Percentiles rank a stretch among this genome's conserved stretches.
These are phyloP conservation scores for Candolleomyces eurysporus DNA, from an alignment of 768 basidiomycete species.

Conservation along the genomic window DNA sequence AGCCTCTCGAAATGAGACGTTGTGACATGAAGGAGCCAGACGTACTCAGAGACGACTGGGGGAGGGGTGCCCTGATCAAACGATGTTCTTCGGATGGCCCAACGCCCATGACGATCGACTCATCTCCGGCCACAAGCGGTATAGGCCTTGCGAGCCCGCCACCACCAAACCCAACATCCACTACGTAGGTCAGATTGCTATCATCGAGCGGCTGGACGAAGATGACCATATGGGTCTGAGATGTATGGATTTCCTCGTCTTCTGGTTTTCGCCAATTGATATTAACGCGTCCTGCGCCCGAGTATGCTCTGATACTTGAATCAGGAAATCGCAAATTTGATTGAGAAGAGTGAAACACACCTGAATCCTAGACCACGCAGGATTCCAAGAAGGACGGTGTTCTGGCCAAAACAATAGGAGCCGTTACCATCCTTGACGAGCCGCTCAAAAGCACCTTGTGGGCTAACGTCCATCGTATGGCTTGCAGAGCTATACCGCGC, in stretches of 20 bases:
- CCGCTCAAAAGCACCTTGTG: constrained; percentile 18
- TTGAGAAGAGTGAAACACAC: constrained; percentile 9
- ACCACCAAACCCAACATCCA: constrained; percentile 29
- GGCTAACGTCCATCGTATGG: constrained; percentile 25
- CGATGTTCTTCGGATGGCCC: not conserved
- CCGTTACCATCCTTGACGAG: constrained; percentile 20
- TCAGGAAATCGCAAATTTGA: not conserved
- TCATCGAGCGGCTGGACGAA: constrained; percentile 28
- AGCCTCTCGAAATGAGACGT: not conserved
- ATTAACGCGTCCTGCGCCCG: constrained; percentile 25
- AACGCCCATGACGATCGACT: not conserved
- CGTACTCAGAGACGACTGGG: not conserved
- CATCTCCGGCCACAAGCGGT: not conserved
- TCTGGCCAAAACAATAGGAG: constrained; percentile 30
- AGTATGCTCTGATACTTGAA: constrained; percentile 21
- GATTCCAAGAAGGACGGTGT: constrained; percentile 24
- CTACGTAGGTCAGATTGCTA: constrained; percentile 26
- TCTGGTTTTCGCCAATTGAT: constrained; percentile 7
- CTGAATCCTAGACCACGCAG: constrained; percentile 28
- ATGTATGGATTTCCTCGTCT: constrained; percentile 7
- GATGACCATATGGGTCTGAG: constrained; percentile 23
- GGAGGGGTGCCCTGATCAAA: not conserved
- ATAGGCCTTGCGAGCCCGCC: not conserved
- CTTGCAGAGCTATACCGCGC: constrained; percentile 16
- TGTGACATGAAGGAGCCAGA: not conserved